phyloP scores from a whole-genome alignment of 352 stramenopile species.

The Globisporangium nagaii region DNA sequence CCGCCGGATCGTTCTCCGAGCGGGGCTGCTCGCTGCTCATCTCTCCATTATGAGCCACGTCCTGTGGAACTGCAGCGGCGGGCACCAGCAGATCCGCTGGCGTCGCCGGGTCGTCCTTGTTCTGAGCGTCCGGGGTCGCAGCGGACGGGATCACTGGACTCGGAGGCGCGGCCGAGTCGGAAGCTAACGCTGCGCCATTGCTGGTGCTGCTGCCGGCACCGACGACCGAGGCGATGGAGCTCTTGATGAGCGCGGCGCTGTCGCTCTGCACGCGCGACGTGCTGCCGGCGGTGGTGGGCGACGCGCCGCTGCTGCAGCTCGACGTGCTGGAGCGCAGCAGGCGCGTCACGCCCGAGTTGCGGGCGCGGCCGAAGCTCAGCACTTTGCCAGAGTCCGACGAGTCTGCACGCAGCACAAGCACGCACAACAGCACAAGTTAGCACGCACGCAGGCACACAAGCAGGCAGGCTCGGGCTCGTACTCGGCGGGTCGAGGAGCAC shows the following conservation, averaged over 20 bases:
- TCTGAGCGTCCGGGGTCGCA: too few species aligned
- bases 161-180: too few species aligned
- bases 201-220: not conserved
- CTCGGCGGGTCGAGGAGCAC: conserved; percentile 48
- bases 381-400: conserved; percentile 41
- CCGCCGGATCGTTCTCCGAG: not conserved
- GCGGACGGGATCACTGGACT: too few species aligned
- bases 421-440: not conserved
- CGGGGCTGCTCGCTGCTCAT: not conserved
- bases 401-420: conserved; percentile 14
- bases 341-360: conserved; percentile 58
- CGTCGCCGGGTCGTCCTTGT: too few species aligned
- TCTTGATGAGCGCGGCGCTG: not conserved
- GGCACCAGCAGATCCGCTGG: too few species aligned
- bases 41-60: not conserved
- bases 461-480: conserved; percentile 20
- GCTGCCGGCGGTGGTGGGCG: not conserved
- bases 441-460: not conserved
- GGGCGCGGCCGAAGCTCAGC: conserved; percentile 43
- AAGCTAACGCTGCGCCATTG: not conserved
- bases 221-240: too few species aligned
- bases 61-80: not conserved
- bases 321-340: conserved; percentile 42
- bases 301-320: conserved; percentile 16
- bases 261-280: not conserved